These are phyloP conservation scores for Geotrichum aggregatum DNA, from an alignment of 1,139 yeast species.

Conservation along the genomic window DNA sequence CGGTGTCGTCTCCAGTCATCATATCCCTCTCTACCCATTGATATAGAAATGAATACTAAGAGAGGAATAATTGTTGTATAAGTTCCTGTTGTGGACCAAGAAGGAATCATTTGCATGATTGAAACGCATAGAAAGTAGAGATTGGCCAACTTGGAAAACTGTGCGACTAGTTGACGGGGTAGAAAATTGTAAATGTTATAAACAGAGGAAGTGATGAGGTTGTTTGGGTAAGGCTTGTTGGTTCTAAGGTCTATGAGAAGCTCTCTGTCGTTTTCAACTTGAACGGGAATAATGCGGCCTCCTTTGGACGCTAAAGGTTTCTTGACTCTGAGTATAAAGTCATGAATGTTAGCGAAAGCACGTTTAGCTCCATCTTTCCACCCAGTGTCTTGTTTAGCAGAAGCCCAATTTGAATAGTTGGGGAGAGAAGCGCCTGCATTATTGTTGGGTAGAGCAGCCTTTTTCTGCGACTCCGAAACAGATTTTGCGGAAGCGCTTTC, in stretches of 20 bases:
- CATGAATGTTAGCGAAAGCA: slow-evolving; percentile 20
- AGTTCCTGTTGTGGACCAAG: slow-evolving; percentile 98
- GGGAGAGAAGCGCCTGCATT: slow-evolving; percentile 24
- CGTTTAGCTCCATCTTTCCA: slow-evolving; percentile 18
- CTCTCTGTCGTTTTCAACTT: slow-evolving; percentile 32
- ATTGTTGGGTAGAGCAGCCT: slow-evolving; percentile 26
- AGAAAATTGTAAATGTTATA: slow-evolving; percentile 76
- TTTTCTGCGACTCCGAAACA: slow-evolving; percentile 17
- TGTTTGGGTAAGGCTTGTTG: slow-evolving; percentile 58
- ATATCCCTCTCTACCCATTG: slow-evolving; percentile 87
- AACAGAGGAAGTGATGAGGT: slow-evolving; percentile 78
- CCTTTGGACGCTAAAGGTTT: slow-evolving; percentile 53
- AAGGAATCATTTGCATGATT: slow-evolving; percentile 90
- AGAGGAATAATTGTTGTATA: slow-evolving; percentile 90
- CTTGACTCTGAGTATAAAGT: slow-evolving; percentile 44
- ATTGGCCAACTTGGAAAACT: slow-evolving; percentile 88
- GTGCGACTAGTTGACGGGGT: slow-evolving; percentile 85
- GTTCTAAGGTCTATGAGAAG: slow-evolving; percentile 62
- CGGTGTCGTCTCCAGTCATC: slow-evolving; percentile 88
- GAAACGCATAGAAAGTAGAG: slow-evolving; percentile 81
- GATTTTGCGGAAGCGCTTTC: slow-evolving; percentile 20
- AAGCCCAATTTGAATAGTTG: slow-evolving; percentile 34
- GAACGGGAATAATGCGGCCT: slow-evolving; percentile 74
- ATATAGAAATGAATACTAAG: slow-evolving; percentile 78
- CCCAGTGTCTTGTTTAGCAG: slow-evolving; percentile 26